These are phyloP conservation scores for Podospora anserina DNA, from an alignment of 495 filamentous ascomycete species.

Conservation along the genomic window DNA sequence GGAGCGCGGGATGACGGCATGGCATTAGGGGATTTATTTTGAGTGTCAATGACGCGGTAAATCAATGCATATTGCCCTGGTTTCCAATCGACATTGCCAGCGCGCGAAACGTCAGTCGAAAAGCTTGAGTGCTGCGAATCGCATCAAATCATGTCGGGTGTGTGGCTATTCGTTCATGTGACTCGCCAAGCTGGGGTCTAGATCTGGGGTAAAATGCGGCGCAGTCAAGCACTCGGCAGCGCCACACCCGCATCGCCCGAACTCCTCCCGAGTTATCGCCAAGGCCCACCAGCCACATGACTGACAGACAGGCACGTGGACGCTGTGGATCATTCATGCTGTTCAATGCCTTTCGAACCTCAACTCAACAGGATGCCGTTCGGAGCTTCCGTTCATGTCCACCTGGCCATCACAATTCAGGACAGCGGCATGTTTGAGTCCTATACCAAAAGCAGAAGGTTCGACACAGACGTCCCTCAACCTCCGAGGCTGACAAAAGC, in stretches of 20 bases:
- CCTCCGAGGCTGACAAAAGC: slow-evolving; percentile 2
- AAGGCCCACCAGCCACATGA: not conserved
- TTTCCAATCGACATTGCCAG: not conserved
- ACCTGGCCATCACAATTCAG: not conserved
- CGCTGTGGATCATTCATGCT: not conserved
- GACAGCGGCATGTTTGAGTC: not conserved
- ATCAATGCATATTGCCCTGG: not conserved
- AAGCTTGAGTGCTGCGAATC: not conserved
- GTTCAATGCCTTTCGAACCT: not conserved
- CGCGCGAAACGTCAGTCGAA: not conserved
- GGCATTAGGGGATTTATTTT: not conserved
- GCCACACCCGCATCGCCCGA: not conserved
- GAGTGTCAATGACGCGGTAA: not conserved
- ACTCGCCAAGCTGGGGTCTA: not conserved
- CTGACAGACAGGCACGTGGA: not conserved
- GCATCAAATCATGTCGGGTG: not conserved
- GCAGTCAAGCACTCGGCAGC: not conserved
- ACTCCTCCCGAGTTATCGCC: not conserved
- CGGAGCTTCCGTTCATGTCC: not conserved
- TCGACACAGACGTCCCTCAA: not conserved
- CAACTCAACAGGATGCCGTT: not conserved
- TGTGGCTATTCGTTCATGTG: not conserved
- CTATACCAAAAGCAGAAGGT: not conserved
- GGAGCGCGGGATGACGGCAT: not conserved
- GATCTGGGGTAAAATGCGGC: not conserved